A percentile compares a stretch with the other conserved stretches of the same genome.
Evolutionary conservation across 208 protist genomes (phyloP).

Genomic region (Leishmania gerbilli): DNA sequence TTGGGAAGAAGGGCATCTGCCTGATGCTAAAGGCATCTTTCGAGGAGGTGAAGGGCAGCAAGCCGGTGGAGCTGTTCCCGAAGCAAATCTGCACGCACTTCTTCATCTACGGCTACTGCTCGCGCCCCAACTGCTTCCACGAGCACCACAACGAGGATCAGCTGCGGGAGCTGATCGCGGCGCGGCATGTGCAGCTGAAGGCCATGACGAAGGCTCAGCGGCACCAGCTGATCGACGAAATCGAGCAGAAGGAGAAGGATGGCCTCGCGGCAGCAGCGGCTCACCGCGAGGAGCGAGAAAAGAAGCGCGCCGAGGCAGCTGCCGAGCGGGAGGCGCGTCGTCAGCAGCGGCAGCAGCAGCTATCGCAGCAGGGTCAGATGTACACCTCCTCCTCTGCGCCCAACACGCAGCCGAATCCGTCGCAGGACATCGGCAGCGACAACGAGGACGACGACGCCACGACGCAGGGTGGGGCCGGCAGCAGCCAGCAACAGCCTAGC

Average conservation of each 20-base stretch:
- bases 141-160: slow-evolving; percentile 84
- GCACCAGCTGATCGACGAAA: slow-evolving; percentile 57
- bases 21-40: slow-evolving; percentile 83
- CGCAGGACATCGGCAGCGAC: slow-evolving; percentile 37
- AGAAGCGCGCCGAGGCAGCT: slow-evolving; percentile 25
- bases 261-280: slow-evolving; percentile 55
- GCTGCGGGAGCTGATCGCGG: slow-evolving; percentile 76
- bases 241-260: slow-evolving; percentile 65
- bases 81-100: slow-evolving; percentile 89
- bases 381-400: slow-evolving; percentile 10
- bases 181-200: slow-evolving; percentile 72
- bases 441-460: slow-evolving; percentile 24
- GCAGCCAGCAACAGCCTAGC: slow-evolving; percentile 11
- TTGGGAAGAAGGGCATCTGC: slow-evolving; percentile 72
- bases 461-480: slow-evolving; percentile 7
- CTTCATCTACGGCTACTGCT: slow-evolving; percentile 85
- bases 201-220: slow-evolving; percentile 83
- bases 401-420: slow-evolving; percentile 28
- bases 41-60: slow-evolving; percentile 68
- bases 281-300: slow-evolving; percentile 37
- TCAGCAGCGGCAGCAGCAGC: slow-evolving; percentile 28
- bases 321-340: slow-evolving; percentile 18
- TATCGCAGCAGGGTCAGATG: slow-evolving; percentile 14
- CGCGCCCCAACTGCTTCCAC: slow-evolving; percentile 74
- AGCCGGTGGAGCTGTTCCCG: slow-evolving; percentile 87